Conservation (phyloP, 257 asterid species). For the Mentha longifolia region DNA sequence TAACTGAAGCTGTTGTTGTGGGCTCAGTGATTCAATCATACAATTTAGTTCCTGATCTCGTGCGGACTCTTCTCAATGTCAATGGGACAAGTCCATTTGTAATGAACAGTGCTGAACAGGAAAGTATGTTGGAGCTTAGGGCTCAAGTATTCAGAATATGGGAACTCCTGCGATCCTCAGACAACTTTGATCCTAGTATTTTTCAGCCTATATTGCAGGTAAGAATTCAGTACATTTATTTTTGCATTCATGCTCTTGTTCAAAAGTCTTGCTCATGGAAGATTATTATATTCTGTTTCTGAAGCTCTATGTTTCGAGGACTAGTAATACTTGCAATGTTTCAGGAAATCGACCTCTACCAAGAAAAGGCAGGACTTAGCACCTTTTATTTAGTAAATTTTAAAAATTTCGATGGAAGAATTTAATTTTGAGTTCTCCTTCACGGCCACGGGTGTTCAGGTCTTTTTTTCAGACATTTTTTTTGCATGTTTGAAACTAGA, state of each 20-base stretch:
- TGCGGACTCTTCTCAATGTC: slow-evolving; percentile 57
- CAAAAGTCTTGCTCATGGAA: slow-evolving; percentile 19
- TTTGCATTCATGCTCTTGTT: slow-evolving; percentile 1
- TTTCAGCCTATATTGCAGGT: slow-evolving; percentile 93
- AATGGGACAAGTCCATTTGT: slow-evolving; percentile 59
- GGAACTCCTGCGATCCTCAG: slow-evolving; percentile 78
- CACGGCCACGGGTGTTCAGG: too few species aligned
- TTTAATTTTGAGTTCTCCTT: neutral
- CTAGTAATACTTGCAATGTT: neutral
- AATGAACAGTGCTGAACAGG: slow-evolving; percentile 65
- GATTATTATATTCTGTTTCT: slow-evolving; percentile 12
- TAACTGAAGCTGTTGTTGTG: slow-evolving; percentile 80
- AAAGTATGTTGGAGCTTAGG: slow-evolving; percentile 83
- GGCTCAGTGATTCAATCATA: slow-evolving; percentile 81
- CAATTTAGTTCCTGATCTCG: slow-evolving; percentile 56
- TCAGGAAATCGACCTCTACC: neutral
- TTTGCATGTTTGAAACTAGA: too few species aligned
- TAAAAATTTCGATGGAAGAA: neutral
- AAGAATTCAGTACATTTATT: slow-evolving; percentile 24
- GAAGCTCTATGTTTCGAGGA: neutral
- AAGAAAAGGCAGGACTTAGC: neutral
- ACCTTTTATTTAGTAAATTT: neutral
- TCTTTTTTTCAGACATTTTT: too few species aligned
- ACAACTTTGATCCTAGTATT: slow-evolving; percentile 80
- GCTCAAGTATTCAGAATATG: slow-evolving; percentile 91